Conservation (phyloP, 2,329 filamentous ascomycete species). For the Claviceps lovelessii region DNA sequence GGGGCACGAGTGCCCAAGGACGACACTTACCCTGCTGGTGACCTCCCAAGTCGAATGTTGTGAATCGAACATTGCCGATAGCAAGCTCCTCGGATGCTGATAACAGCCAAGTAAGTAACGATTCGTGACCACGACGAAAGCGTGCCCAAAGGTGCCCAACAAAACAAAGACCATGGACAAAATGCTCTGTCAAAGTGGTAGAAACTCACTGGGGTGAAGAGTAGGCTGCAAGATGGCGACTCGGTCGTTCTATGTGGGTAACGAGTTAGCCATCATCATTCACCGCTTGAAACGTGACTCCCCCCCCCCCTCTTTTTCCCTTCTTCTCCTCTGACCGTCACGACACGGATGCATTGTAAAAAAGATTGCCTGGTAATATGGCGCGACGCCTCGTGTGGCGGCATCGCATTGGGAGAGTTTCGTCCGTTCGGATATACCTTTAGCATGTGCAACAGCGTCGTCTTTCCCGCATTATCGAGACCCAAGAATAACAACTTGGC, state of each 20-base stretch:
- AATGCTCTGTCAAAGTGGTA: neutral
- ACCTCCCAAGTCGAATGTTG: constrained; percentile 84
- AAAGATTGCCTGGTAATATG: neutral
- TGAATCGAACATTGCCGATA: constrained; percentile 88
- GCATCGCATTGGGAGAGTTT: neutral
- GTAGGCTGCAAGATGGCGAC: constrained; percentile 84
- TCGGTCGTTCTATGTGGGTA: constrained; percentile 58
- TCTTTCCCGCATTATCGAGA: constrained; percentile 90
- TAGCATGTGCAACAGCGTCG: constrained; percentile 84
- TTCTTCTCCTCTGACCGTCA: neutral
- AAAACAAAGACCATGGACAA: neutral
- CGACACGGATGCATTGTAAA: neutral
- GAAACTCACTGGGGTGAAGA: constrained; percentile 70
- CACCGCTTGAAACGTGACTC: neutral
- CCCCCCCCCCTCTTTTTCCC: no score
- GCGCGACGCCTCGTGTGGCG: neutral
- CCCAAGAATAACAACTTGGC: constrained; percentile 89
- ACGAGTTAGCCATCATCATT: constrained; percentile 12
- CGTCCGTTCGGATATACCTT: constrained; percentile 47
- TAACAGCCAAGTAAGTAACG: constrained; percentile 8
- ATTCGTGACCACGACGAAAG: neutral
- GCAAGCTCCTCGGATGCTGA: constrained; percentile 78
- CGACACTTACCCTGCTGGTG: constrained; percentile 63
- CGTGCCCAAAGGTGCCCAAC: neutral
- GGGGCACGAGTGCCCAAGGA: neutral